Evolutionary conservation across 371 early-diverging fungal genomes (phyloP).

Genomic region (Catenaria anguillulae): DNA sequence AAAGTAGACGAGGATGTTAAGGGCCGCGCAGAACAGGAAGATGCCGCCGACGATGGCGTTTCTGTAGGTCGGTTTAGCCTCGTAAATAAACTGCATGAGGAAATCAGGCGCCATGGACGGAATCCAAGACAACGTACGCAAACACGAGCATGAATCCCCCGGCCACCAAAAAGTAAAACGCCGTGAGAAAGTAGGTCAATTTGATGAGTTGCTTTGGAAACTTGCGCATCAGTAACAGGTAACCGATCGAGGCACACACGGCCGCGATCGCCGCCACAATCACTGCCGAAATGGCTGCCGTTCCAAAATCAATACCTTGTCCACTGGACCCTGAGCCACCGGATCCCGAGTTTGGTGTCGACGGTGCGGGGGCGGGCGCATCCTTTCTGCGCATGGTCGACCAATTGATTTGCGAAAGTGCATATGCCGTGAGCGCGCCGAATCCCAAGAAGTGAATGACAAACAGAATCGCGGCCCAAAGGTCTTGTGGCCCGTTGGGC

Average conservation of each 20-base stretch:
- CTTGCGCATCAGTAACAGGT: not conserved
- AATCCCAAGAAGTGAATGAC: not conserved
- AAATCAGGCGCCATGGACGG: too few species aligned
- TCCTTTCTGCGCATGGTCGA: not conserved
- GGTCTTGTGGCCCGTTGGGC: not conserved
- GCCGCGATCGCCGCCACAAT: not conserved
- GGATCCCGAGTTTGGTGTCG: too few species aligned
- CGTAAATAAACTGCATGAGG: too few species aligned
- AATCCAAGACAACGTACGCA: too few species aligned
- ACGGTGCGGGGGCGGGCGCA: not conserved
- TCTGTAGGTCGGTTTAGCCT: too few species aligned
- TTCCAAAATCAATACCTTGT: not conserved
- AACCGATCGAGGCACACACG: not conserved
- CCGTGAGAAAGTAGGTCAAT: not conserved
- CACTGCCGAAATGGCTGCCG: not conserved
- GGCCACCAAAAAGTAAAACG: not conserved
- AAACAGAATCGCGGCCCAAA: not conserved
- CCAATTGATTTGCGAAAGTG: not conserved
- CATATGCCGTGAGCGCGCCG: not conserved
- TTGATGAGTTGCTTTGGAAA: not conserved
- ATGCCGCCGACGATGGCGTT: not conserved
- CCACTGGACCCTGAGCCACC: not conserved
- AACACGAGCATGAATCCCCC: not conserved
- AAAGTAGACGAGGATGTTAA: slow-evolving; percentile 9
- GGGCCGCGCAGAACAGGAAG: not conserved